phyloP scores from a whole-genome alignment of 306 rosid species.

The Albizia julibrissin region DNA sequence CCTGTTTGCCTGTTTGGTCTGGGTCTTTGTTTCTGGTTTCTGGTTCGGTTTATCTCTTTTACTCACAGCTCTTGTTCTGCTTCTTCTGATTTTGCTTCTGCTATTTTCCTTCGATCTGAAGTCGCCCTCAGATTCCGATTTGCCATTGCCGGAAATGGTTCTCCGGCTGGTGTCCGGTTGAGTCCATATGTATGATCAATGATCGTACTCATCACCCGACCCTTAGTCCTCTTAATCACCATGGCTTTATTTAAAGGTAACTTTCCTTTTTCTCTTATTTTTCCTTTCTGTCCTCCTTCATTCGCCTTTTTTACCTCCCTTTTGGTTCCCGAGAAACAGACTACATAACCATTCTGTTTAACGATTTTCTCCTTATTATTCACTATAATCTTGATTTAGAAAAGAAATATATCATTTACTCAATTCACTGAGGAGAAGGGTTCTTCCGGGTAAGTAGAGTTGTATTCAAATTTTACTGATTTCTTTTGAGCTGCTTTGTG shows the following conservation, averaged over 20 bases:
- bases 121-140: constrained; percentile 13
- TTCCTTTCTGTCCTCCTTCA: constrained; percentile 5
- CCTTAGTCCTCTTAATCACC: constrained; percentile 14
- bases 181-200: constrained; percentile 14
- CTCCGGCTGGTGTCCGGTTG: constrained; percentile 37
- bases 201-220: constrained; percentile 26
- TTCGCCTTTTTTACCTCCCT: constrained; percentile 21
- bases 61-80: neutral
- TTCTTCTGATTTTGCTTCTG: neutral
- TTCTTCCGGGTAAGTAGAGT: constrained; percentile 3
- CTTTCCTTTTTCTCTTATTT: neutral
- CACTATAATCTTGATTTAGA: neutral
- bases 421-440: constrained; percentile 7
- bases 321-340: constrained; percentile 63
- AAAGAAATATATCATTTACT: neutral
- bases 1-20: no score
- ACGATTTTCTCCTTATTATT: neutral
- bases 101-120: constrained; percentile 34
- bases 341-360: neutral
- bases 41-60: constrained; percentile 28
- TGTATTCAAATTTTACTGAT: constrained; percentile 3
- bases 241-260: constrained; percentile 57
- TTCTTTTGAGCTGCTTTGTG: constrained; percentile 26
- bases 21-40: constrained; percentile 35
- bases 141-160: constrained; percentile 48